Conservation (phyloP, 495 filamentous ascomycete genomes). For the Corynascus novoguineensis region DNA sequence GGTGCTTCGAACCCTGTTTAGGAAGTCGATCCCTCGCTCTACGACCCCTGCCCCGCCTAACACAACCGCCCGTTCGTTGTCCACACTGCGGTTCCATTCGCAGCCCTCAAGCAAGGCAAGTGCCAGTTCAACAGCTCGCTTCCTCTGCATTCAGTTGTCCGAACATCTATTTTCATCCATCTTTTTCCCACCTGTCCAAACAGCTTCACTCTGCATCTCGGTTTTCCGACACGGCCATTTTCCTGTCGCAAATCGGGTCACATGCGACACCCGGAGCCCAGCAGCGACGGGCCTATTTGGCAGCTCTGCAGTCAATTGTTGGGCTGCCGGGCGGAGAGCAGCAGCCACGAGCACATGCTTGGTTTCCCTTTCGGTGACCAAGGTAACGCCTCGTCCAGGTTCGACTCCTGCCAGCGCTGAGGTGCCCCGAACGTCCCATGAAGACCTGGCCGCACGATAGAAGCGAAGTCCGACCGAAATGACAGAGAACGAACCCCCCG, state of each 20-base stretch:
- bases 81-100: no score
- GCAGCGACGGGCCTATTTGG: slow-evolving; percentile 14
- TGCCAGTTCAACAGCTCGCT: no score
- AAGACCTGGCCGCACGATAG: slow-evolving; percentile 17
- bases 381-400: neutral
- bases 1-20: slow-evolving; percentile 16
- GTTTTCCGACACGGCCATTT: slow-evolving; percentile 7
- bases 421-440: slow-evolving; percentile 17
- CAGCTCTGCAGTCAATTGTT: slow-evolving; percentile 19
- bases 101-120: no score
- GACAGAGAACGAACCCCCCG: slow-evolving; percentile 43
- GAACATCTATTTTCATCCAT: no score
- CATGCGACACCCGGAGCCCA: slow-evolving; percentile 15
- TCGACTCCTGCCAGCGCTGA: neutral
- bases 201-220: slow-evolving; percentile 2
- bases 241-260: slow-evolving; percentile 8
- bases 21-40: slow-evolving; percentile 19
- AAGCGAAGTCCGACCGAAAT: slow-evolving; percentile 20
- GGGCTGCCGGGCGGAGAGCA: slow-evolving; percentile 14
- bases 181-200: neutral
- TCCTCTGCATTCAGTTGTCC: no score
- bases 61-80: neutral
- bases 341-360: slow-evolving; percentile 13
- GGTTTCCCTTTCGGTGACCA: slow-evolving; percentile 11
- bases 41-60: slow-evolving; percentile 14